These are phyloP conservation scores for Dictyostelium gargantuum DNA, from an alignment of 208 protist species.

Conservation along the genomic window DNA sequence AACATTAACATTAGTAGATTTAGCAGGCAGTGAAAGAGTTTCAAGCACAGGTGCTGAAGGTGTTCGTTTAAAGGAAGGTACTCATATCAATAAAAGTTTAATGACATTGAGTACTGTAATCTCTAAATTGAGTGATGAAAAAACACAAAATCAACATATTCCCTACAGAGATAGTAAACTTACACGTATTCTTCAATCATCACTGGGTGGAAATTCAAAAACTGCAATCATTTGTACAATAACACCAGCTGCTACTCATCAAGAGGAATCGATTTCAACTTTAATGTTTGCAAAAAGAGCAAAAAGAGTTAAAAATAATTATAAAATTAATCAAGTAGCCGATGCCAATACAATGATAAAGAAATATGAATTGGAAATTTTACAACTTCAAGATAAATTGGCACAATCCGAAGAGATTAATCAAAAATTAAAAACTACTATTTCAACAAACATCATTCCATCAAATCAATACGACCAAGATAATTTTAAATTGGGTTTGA, in stretches of 20 bases:
- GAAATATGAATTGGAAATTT: neutral
- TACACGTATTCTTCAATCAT: constrained; percentile 80
- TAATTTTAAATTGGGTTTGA: neutral
- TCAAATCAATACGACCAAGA: too few species aligned
- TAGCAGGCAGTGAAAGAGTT: constrained; percentile 96
- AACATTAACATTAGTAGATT: constrained; percentile 95
- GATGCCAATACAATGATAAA: constrained; percentile 11
- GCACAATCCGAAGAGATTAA: neutral
- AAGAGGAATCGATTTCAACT: constrained; percentile 92
- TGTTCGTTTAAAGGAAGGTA: constrained; percentile 92
- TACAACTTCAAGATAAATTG: neutral
- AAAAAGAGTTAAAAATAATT: constrained; percentile 83
- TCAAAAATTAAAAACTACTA: neutral
- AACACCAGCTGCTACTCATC: constrained; percentile 87
- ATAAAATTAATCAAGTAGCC: constrained; percentile 75
- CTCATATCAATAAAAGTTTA: constrained; percentile 96
- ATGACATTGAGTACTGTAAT: constrained; percentile 89
- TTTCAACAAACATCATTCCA: neutral
- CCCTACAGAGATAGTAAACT: constrained; percentile 89
- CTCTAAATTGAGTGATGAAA: constrained; percentile 73
- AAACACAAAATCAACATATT: constrained; percentile 75
- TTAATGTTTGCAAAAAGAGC: constrained; percentile 87
- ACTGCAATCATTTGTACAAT: constrained; percentile 95
- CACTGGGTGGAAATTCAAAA: constrained; percentile 88
- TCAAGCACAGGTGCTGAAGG: constrained; percentile 92